Evolutionary conservation across 257 asterid genomes (phyloP).

Genomic region (Nicotiana otophora): DNA sequence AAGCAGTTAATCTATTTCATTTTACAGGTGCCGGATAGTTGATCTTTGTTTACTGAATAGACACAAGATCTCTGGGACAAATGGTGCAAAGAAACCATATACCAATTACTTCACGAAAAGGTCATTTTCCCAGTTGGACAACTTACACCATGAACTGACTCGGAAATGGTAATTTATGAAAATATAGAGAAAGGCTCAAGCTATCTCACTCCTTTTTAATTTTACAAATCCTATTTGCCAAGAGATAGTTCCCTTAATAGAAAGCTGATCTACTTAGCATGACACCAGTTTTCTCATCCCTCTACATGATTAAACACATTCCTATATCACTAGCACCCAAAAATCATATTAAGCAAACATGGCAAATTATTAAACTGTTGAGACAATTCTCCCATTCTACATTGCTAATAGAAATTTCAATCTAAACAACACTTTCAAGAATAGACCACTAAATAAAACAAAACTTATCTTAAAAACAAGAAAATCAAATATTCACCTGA

Average conservation of each 20-base stretch:
- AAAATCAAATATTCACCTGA: constrained; percentile 28
- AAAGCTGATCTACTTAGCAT: neutral
- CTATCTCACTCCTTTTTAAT: neutral
- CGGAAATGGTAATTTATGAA: neutral
- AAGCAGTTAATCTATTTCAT: neutral
- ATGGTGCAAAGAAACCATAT: neutral
- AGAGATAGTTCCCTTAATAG: neutral
- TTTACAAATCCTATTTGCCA: neutral
- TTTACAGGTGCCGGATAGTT: neutral
- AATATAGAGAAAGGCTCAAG: neutral
- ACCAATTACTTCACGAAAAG: neutral
- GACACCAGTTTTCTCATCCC: neutral
- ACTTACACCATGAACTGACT: neutral
- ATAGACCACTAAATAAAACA: neutral
- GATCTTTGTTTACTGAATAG: neutral
- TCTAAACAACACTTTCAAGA: neutral
- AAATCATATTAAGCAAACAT: neutral
- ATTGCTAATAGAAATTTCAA: neutral
- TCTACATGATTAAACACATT: neutral
- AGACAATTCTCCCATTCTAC: neutral
- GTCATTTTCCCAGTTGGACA: neutral
- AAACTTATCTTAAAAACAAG: neutral
- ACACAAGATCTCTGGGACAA: neutral
- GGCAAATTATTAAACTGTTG: neutral
- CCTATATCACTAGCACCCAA: neutral